These are phyloP conservation scores for Gossypium rotundifolium DNA, from an alignment of 345 rosid species.

Conservation along the genomic window DNA sequence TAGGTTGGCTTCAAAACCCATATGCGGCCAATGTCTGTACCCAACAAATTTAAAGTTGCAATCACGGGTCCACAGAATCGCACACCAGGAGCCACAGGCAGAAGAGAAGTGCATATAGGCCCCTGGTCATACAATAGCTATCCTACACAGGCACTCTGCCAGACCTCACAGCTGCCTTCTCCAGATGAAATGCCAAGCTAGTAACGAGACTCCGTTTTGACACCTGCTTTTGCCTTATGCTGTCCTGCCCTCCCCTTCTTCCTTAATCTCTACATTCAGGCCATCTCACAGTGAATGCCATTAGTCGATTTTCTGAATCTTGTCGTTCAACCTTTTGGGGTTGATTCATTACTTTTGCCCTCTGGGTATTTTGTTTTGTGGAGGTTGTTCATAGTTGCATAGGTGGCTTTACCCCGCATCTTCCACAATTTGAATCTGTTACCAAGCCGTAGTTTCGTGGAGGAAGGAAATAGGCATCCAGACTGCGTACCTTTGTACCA, in stretches of 20 bases:
- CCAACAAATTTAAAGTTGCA: neutral
- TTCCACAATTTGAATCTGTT: neutral
- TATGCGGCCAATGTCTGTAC: neutral
- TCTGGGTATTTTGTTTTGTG: neutral
- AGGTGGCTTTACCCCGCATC: neutral
- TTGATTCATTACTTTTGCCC: neutral
- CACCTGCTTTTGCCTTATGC: neutral
- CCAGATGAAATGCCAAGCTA: no score
- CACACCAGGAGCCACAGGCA: neutral
- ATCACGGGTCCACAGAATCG: neutral
- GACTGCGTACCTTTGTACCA: neutral
- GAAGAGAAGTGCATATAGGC: neutral
- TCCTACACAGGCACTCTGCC: neutral
- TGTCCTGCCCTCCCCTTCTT: neutral
- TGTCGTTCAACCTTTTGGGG: neutral
- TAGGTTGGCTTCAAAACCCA: neutral
- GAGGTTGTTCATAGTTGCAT: neutral
- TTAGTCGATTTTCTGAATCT: neutral
- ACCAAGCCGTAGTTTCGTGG: neutral
- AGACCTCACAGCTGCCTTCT: neutral
- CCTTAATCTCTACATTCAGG: neutral
- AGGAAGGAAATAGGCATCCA: neutral
- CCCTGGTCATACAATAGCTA: neutral
- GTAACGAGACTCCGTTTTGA: neutral
- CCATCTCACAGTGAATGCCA: neutral